Evolutionary conservation across 805 yeast species (phyloP).

Genomic region (Monosporozyma yasuniensis): DNA sequence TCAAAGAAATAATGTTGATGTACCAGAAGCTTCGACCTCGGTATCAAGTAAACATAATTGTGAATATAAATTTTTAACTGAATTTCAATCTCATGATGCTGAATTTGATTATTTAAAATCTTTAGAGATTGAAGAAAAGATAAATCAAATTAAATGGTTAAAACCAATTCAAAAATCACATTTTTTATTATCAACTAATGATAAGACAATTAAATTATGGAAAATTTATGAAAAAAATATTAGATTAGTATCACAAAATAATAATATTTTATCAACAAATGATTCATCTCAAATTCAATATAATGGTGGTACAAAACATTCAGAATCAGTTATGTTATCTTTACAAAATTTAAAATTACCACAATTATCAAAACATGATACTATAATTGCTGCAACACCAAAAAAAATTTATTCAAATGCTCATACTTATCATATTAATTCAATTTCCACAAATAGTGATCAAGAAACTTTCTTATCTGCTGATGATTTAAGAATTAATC

Average conservation of each 20-base stretch:
- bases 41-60: slow-evolving; percentile 44
- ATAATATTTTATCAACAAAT: slow-evolving; percentile 27
- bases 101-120: slow-evolving; percentile 95
- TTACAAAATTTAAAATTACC: slow-evolving; percentile 61
- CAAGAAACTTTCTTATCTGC: slow-evolving; percentile 90
- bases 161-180: slow-evolving; percentile 79
- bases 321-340: slow-evolving; percentile 28
- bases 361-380: slow-evolving; percentile 84
- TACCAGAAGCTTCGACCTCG: background rate
- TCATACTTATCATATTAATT: slow-evolving; percentile 95
- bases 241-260: slow-evolving; percentile 86
- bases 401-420: slow-evolving; percentile 88
- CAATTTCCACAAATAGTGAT: slow-evolving; percentile 88
- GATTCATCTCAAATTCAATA: background rate
- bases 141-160: slow-evolving; percentile 96
- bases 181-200: slow-evolving; percentile 83
- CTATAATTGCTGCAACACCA: slow-evolving; percentile 90
- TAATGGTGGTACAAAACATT: slow-evolving; percentile 14
- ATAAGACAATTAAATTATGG: slow-evolving; percentile 98
- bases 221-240: slow-evolving; percentile 87
- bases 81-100: slow-evolving; percentile 96
- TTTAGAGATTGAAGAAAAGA: slow-evolving; percentile 94
- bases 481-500: slow-evolving; percentile 89
- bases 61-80: slow-evolving; percentile 92
- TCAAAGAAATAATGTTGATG: slow-evolving; percentile 50